These are phyloP conservation scores for Phytophthora cactorum DNA, from an alignment of 352 stramenopile species.

Conservation along the genomic window DNA sequence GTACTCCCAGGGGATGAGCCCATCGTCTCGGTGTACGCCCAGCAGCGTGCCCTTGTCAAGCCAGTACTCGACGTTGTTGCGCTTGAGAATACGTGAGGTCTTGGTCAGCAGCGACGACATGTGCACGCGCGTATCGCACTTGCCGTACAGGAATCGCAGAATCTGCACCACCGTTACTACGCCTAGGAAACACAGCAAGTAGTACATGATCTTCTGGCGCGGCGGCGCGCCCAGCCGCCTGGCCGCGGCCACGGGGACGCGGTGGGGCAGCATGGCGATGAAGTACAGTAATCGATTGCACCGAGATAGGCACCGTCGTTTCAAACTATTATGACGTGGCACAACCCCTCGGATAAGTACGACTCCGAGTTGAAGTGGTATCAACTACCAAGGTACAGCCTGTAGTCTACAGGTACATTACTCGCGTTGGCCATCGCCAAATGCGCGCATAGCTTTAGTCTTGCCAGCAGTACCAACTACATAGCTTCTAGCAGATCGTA, in stretches of 20 bases:
- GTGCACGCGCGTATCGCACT: slow-evolving; percentile 76
- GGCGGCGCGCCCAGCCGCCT: slow-evolving; percentile 16
- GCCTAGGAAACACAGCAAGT: slow-evolving; percentile 38
- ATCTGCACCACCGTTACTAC: slow-evolving; percentile 40
- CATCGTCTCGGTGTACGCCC: slow-evolving; percentile 69
- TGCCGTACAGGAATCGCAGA: slow-evolving; percentile 69
- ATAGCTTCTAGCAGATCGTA: too few species aligned
- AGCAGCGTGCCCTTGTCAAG: slow-evolving; percentile 83
- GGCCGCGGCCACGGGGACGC: slow-evolving; percentile 23
- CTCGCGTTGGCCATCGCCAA: too few species aligned
- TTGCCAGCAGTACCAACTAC: too few species aligned
- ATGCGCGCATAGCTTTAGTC: too few species aligned
- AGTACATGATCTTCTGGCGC: slow-evolving; percentile 37
- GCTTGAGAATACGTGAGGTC: slow-evolving; percentile 65
- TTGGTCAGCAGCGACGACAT: slow-evolving; percentile 77
- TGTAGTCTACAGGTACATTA: too few species aligned
- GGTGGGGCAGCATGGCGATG: slow-evolving; percentile 38
- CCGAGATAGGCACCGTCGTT: slow-evolving; percentile 11
- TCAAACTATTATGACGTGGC: slow-evolving; percentile 10
- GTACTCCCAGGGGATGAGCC: slow-evolving; percentile 84
- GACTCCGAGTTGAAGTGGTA: slow-evolving; percentile 16
- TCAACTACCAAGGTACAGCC: neutral
- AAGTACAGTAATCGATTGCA: slow-evolving; percentile 10
- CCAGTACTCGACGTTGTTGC: slow-evolving; percentile 81
- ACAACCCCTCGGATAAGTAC: slow-evolving; percentile 24